A percentile compares a stretch with the other conserved stretches of the same genome.
phyloP scores from a whole-genome alignment of 768 basidiomycete species.

The Russula lepida region DNA sequence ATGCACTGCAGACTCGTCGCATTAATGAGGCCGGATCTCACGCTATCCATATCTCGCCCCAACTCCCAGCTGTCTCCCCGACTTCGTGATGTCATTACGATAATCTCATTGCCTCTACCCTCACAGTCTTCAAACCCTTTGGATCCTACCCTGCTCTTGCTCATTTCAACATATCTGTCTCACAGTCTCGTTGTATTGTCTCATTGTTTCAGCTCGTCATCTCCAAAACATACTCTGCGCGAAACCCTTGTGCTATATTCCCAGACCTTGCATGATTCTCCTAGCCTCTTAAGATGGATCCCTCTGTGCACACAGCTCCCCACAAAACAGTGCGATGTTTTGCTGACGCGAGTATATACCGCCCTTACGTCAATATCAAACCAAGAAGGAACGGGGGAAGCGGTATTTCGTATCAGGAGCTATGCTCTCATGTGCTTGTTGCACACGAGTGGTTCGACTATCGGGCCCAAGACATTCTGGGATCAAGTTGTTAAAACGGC shows the following conservation, averaged over 20 bases:
- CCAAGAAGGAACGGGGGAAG: slow-evolving; percentile 18
- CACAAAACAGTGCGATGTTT: slow-evolving; percentile 45
- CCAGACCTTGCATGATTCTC: slow-evolving; percentile 26
- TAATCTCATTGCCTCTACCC: slow-evolving; percentile 41
- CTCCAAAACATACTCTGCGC: slow-evolving; percentile 10
- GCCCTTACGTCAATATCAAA: slow-evolving; percentile 32
- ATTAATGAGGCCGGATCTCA: slow-evolving; percentile 18
- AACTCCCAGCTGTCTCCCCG: slow-evolving; percentile 19
- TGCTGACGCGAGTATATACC: slow-evolving; percentile 55
- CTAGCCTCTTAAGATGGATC: slow-evolving; percentile 47
- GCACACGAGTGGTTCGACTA: slow-evolving; percentile 38
- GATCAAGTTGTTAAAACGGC: slow-evolving; percentile 52
- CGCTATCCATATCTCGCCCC: background rate
- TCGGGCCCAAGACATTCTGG: slow-evolving; percentile 56
- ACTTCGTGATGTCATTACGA: background rate
- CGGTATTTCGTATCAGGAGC: slow-evolving; percentile 33
- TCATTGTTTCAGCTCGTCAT: slow-evolving; percentile 22
- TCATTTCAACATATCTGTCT: slow-evolving; percentile 53
- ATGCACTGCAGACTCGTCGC: slow-evolving; percentile 39
- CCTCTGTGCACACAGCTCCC: slow-evolving; percentile 37
- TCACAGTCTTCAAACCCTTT: slow-evolving; percentile 25
- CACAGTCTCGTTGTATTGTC: slow-evolving; percentile 42
- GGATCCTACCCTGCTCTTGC: slow-evolving; percentile 35
- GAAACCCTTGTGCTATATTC: slow-evolving; percentile 26
- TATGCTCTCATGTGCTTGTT: slow-evolving; percentile 41